Conservation (phyloP, 805 yeast species). For the Grigorovia transvaalensis region DNA sequence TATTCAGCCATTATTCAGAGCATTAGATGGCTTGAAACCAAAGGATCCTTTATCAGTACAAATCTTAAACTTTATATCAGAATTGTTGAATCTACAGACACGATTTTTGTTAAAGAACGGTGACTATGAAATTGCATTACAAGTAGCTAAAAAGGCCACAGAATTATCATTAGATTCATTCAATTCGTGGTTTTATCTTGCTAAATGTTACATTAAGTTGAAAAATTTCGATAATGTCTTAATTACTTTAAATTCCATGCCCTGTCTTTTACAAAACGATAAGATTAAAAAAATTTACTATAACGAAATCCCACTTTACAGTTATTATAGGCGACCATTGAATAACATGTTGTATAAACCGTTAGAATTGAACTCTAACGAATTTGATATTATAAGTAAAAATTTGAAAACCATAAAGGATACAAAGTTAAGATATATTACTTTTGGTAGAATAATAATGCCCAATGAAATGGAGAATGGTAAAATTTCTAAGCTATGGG, state of each 20-base stretch:
- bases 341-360: conserved; percentile 7
- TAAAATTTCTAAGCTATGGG: conserved; percentile 17
- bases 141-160: conserved; percentile 18
- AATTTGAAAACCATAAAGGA: conserved; percentile 20
- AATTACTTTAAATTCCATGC: conserved; percentile 26
- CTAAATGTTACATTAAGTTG: conserved; percentile 19
- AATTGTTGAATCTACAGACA: conserved; percentile 20
- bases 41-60: conserved; percentile 14
- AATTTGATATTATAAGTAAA: conserved; percentile 15
- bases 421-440: conserved; percentile 14
- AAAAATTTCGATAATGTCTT: conserved; percentile 19
- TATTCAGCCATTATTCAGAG: conserved; percentile 12
- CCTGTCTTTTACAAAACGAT: conserved; percentile 19
- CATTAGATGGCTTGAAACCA: conserved; percentile 10
- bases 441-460: conserved; percentile 26
- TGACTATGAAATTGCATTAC: conserved; percentile 20
- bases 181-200: conserved; percentile 23
- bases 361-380: conserved; percentile 16
- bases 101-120: conserved; percentile 16
- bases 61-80: conserved; percentile 19
- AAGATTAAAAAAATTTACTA: conserved; percentile 13
- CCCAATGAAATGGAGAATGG: conserved; percentile 20
- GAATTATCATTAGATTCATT: conserved; percentile 25
- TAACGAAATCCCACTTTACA: conserved; percentile 7
- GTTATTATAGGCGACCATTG: conserved; percentile 22